Base-by-base conservation (phyloP, 345 rosid species). In the Hypericum perforatum region DNA sequence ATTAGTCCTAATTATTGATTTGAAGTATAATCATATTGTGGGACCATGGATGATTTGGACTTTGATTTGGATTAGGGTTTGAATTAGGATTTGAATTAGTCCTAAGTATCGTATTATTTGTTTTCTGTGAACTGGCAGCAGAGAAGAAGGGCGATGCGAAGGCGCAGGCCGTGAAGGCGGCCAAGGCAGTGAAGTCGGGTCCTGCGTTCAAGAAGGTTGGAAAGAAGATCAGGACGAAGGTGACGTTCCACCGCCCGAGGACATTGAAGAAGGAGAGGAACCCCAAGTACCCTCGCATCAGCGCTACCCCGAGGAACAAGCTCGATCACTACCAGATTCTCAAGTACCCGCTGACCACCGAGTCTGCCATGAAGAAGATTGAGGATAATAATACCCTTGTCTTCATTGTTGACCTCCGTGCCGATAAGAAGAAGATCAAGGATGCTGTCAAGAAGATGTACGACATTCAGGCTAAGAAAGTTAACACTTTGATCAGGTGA, bases 351-450 rank as follows among this genome's bases (percentile, higher is more conserved):
- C 86, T 92, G 62, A 92, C 96, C 11, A 92, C 98, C 0, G 95
- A 91, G 61, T 81, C 89, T 0, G 96, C 98, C 0, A 92, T 92
- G 96, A 88, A 88, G 67, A 92, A 88, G 76, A 92, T 88, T 50
- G 96, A 92, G 40, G 96, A 92, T 56, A 88, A 85, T 78, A 92
- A 85, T 73, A 92, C 98, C 15, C 71, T 88, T 68, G 96, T 88
- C 6, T 92, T 92, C 77, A 92, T 92, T 43, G 98, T 92, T 37
- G 95, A 92, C 77, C 74, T 92, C 40, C 88, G 89, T 60, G 94
- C 98, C 5, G 90, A 81, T 71, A 88, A 92, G 74, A 88, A 88
- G 72, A 85, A 85, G 76, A 92, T 92, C 12, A 85, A 85, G 70
- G 90, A 71, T 63, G 95, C 95, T 5, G 95, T 92, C 40, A 83